Evolutionary conservation across 2,329 filamentous ascomycete species (phyloP).

Genomic region (Clonostachys chloroleuca): DNA sequence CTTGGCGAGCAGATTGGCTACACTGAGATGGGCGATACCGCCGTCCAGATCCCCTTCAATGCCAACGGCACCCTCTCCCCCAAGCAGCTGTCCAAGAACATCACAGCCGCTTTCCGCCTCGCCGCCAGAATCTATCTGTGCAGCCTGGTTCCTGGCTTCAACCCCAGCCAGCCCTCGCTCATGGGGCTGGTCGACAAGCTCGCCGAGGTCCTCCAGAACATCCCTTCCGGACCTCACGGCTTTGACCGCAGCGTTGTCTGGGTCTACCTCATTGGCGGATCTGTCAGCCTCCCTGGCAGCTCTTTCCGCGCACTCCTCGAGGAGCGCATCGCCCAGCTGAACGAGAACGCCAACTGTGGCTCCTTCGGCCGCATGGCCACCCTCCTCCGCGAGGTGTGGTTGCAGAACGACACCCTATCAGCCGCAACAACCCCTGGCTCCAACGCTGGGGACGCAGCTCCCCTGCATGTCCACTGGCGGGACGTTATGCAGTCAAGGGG

Average conservation of each 20-base stretch:
- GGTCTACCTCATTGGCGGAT: constrained; percentile 87
- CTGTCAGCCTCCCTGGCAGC: constrained; percentile 68
- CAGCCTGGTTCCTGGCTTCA: constrained; percentile 86
- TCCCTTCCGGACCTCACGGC: constrained; percentile 75
- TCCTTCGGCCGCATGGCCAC: constrained; percentile 80
- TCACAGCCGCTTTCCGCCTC: constrained; percentile 85
- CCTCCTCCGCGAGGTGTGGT: constrained; percentile 81
- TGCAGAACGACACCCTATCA: constrained; percentile 60
- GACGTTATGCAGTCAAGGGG: constrained; percentile 87
- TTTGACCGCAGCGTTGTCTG: constrained; percentile 90
- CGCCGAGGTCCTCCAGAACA: constrained; percentile 70
- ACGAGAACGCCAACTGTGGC: constrained; percentile 73
- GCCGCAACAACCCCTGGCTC: constrained; percentile 28
- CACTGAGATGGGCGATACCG: constrained; percentile 64
- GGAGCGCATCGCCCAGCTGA: constrained; percentile 69
- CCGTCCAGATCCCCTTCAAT: constrained; percentile 57
- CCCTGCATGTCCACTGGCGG: constrained; percentile 84
- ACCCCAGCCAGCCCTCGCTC: constrained; percentile 68
- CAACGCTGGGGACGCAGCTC: constrained; percentile 27
- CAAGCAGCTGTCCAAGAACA: constrained; percentile 80
- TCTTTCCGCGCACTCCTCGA: constrained; percentile 74
- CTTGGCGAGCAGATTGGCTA: constrained; percentile 81
- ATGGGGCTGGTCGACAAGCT: constrained; percentile 75
- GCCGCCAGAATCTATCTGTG: constrained; percentile 96
- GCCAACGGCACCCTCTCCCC: constrained; percentile 73